These are phyloP conservation scores for Colletotrichum orbiculare DNA, from an alignment of 2,329 filamentous ascomycete species.

Conservation along the genomic window DNA sequence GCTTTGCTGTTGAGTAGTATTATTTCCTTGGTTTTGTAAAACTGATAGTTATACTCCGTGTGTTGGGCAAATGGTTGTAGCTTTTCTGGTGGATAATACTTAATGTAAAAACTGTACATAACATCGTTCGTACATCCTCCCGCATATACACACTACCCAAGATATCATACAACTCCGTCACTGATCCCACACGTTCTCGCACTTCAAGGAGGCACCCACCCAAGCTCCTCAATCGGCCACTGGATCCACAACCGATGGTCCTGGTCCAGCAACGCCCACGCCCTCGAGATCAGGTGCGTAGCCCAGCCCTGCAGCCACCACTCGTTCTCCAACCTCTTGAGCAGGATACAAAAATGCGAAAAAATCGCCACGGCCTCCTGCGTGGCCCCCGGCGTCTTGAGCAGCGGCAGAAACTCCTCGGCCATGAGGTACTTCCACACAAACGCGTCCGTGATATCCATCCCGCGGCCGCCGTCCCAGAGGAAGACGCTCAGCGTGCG, in stretches of 20 bases:
- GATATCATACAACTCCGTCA: constrained; percentile 28
- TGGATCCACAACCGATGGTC: constrained; percentile 50
- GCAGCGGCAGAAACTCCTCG: constrained; percentile 49
- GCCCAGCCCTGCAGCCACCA: constrained; percentile 53
- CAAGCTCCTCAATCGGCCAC: constrained; percentile 42
- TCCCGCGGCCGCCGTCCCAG: constrained; percentile 34
- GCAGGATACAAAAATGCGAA: constrained; percentile 47
- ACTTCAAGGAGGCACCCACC: constrained; percentile 38
- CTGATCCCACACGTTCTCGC: constrained; percentile 23
- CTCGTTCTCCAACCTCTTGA: constrained; percentile 45
- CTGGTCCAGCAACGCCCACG: constrained; percentile 48
- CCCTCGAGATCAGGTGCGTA: constrained; percentile 45
- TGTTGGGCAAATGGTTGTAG: too few species aligned
- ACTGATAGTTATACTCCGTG: too few species aligned
- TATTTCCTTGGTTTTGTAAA: too few species aligned
- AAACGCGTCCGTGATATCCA: constrained; percentile 53
- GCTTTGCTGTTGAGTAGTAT: too few species aligned
- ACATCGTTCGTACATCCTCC: background rate
- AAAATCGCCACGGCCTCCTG: constrained; percentile 49
- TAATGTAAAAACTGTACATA: background rate
- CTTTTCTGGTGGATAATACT: too few species aligned
- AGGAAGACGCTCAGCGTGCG: constrained; percentile 36
- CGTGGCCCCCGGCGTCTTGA: constrained; percentile 41
- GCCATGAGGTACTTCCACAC: constrained; percentile 52
- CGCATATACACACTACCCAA: background rate